Conservation (phyloP, 768 basidiomycete species). For the Podaxis sp. region DNA sequence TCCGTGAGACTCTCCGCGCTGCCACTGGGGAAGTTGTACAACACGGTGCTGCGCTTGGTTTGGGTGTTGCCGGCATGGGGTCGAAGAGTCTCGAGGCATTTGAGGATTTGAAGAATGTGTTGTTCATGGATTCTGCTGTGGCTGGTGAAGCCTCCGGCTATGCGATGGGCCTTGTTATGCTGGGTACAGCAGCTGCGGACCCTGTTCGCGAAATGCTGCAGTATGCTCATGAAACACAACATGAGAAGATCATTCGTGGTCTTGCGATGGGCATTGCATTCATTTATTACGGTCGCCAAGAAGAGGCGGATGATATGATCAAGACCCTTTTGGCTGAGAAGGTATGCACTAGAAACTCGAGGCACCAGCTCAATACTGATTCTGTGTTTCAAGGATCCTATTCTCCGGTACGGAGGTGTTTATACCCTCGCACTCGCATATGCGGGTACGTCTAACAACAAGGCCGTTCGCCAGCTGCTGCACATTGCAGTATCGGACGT, state of each 20-base stretch:
- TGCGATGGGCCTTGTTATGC: conserved; percentile 97
- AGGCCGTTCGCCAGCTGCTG: conserved; percentile 85
- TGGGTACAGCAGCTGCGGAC: conserved; percentile 82
- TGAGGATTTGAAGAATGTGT: conserved; percentile 83
- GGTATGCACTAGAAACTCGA: conserved; percentile 39
- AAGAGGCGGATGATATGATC: conserved; percentile 86
- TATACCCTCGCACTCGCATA: conserved; percentile 96
- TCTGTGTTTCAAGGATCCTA: conserved; percentile 70
- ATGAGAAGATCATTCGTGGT: conserved; percentile 98
- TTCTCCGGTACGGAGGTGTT: conserved; percentile 95
- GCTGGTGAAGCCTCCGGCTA: conserved; percentile 96
- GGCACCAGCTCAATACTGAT: background rate
- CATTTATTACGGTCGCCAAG: conserved; percentile 89
- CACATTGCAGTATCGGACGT: conserved; percentile 99
- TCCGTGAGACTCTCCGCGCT: conserved; percentile 75
- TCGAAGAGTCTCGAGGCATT: conserved; percentile 87
- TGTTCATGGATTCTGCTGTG: conserved; percentile 93
- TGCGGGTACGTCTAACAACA: conserved; percentile 93
- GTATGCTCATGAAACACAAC: conserved; percentile 96
- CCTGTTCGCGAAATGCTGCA: conserved; percentile 92
- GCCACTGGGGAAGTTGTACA: conserved; percentile 86
- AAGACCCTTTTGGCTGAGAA: conserved; percentile 80
- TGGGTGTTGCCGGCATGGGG: conserved; percentile 96
- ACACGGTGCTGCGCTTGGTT: conserved; percentile 94
- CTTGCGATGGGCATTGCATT: conserved; percentile 91